Conservation (phyloP, 2,329 filamentous ascomycete species). For the Fragosphaeria purpurea region DNA sequence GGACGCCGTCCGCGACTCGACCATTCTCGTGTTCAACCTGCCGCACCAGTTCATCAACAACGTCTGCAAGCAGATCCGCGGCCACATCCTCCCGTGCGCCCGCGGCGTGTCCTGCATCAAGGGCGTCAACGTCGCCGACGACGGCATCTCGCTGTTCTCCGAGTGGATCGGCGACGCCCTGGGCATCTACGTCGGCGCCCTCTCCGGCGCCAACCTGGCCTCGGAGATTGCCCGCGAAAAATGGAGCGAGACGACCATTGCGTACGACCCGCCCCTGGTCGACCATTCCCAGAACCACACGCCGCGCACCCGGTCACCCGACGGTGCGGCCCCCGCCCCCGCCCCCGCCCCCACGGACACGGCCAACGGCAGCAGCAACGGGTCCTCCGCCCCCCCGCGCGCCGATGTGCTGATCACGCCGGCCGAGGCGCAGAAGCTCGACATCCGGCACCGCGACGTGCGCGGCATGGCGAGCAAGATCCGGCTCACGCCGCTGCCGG, state of each 20-base stretch:
- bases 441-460: conserved; percentile 44
- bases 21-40: conserved; percentile 91
- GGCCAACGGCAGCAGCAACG: conserved; percentile 29
- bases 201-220: conserved; percentile 94
- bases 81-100: conserved; percentile 83
- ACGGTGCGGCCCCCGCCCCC: conserved; percentile 17
- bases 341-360: conserved; percentile 6
- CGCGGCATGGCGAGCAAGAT: conserved; percentile 57
- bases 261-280: conserved; percentile 84
- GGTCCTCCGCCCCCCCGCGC: conserved; percentile 18
- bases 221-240: conserved; percentile 86
- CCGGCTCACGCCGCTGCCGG: conserved; percentile 64
- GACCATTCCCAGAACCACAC: conserved; percentile 68
- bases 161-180: conserved; percentile 87
- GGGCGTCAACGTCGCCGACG: conserved; percentile 84
- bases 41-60: conserved; percentile 92
- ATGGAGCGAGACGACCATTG: conserved; percentile 94
- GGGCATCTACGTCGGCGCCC: conserved; percentile 91
- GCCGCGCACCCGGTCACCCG: conserved; percentile 36
- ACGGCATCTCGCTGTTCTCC: conserved; percentile 80
- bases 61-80: conserved; percentile 73
- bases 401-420: conserved; percentile 24
- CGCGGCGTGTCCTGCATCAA: conserved; percentile 97
- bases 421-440: conserved; percentile 11
- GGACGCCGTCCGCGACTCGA: conserved; percentile 72